A percentile compares a stretch with the other conserved stretches of the same genome.
These are phyloP conservation scores for Coniochaeta sp. DNA, from an alignment of 2,329 filamentous ascomycete genomes.

Conservation along the genomic window DNA sequence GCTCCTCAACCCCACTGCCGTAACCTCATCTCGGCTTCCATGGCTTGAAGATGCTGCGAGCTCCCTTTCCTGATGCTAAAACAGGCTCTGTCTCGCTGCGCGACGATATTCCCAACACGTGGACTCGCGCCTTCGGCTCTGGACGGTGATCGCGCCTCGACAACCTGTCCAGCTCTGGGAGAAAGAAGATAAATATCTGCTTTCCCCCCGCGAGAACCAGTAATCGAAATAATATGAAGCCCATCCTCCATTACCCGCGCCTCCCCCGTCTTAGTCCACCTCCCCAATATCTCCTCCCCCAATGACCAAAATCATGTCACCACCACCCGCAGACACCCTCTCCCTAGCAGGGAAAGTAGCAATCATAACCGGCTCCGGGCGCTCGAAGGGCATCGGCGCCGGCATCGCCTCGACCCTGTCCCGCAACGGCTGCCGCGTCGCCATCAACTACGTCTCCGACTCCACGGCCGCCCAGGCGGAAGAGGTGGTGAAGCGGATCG, in stretches of 20 bases:
- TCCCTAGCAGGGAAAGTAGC: slow-evolving; percentile 32
- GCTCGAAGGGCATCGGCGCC: slow-evolving; percentile 36
- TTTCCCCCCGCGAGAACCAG: not conserved
- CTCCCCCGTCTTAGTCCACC: not conserved
- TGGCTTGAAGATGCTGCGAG: not conserved
- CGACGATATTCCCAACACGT: too few species aligned
- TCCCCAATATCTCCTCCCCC: not conserved
- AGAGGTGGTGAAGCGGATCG: slow-evolving; percentile 19
- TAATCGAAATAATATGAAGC: not conserved
- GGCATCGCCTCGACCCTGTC: slow-evolving; percentile 31
- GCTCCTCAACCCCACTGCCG: not conserved
- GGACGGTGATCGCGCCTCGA: too few species aligned
- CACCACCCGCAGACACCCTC: slow-evolving; percentile 15
- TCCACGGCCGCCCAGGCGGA: slow-evolving; percentile 20
- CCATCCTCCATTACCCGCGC: not conserved
- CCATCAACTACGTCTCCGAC: slow-evolving; percentile 32
- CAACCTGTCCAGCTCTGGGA: too few species aligned
- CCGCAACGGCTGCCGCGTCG: slow-evolving; percentile 32
- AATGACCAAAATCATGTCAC: not conserved
- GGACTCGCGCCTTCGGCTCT: not conserved
- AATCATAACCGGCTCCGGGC: slow-evolving; percentile 37
- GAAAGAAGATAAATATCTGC: not conserved
- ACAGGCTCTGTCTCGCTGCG: too few species aligned
- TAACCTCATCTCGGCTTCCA: not conserved
- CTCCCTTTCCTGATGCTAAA: too few species aligned